phyloP scores from a whole-genome alignment of 2,329 filamentous ascomycete species.

The Lecanosticta acicola region DNA sequence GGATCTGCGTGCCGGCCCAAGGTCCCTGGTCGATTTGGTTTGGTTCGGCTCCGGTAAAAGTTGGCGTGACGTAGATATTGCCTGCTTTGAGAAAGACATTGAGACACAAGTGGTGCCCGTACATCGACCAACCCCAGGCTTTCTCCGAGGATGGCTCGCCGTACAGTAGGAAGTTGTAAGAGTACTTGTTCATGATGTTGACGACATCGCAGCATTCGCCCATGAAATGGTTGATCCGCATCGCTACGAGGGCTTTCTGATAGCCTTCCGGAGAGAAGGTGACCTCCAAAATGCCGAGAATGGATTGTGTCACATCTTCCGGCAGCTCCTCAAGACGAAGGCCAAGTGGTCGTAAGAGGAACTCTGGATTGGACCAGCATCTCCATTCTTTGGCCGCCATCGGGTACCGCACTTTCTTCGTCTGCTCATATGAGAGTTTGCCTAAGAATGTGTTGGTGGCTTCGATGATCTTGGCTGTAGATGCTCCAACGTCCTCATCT shows the following conservation, averaged over 20 bases:
- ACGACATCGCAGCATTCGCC: conserved; percentile 60
- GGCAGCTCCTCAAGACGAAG: conserved; percentile 62
- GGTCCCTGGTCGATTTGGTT: conserved; percentile 65
- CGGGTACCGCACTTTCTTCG: conserved; percentile 49
- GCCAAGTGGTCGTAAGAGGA: conserved; percentile 63
- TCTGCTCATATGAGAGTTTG: conserved; percentile 47
- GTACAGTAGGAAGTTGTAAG: conserved; percentile 66
- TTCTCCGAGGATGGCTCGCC: conserved; percentile 52
- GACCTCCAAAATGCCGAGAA: conserved; percentile 52
- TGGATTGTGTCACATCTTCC: conserved; percentile 41
- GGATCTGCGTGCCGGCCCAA: conserved; percentile 58
- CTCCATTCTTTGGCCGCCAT: conserved; percentile 68
- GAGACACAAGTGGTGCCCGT: conserved; percentile 73
- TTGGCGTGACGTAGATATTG: conserved; percentile 65
- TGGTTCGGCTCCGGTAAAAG: conserved; percentile 75
- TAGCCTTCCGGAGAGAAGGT: conserved; percentile 67
- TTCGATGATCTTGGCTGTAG: conserved; percentile 52
- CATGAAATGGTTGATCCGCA: conserved; percentile 70
- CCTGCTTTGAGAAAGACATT: conserved; percentile 60
- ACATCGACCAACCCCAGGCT: conserved; percentile 70
- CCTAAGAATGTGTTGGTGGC: conserved; percentile 45
- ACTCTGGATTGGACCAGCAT: conserved; percentile 67
- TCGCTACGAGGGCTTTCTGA: conserved; percentile 61
- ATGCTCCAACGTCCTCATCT: conserved; percentile 59
- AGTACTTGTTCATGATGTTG: conserved; percentile 65